Evolutionary conservation across 331 rosid species (phyloP).

Genomic region (Malus hybrid): DNA sequence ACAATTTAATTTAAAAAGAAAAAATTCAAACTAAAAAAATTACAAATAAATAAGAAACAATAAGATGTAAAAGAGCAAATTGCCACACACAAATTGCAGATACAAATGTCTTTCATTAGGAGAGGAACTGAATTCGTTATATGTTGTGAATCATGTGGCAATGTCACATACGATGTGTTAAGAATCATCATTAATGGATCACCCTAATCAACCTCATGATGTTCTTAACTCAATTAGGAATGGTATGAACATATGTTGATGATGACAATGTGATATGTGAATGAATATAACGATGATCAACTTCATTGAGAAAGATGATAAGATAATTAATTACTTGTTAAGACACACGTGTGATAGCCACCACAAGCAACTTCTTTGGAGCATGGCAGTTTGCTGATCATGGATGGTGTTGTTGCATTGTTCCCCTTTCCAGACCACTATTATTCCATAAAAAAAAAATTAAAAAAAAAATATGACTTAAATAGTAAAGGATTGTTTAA

Average conservation of each 20-base stretch:
- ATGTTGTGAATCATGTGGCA: neutral
- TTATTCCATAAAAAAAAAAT: slow-evolving; percentile 9
- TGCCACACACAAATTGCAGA: neutral
- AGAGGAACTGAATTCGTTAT: neutral
- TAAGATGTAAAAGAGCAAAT: too few relatives aligned
- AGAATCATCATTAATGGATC: neutral
- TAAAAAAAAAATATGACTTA: neutral
- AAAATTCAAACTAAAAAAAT: too few relatives aligned
- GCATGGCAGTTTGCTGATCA: slow-evolving; percentile 53
- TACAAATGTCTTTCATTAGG: neutral
- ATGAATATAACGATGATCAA: neutral
- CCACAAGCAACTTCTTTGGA: slow-evolving; percentile 82
- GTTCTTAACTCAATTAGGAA: neutral
- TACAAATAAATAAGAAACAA: too few relatives aligned
- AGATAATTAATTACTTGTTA: slow-evolving; percentile 60
- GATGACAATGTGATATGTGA: neutral
- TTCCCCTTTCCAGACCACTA: slow-evolving; percentile 47
- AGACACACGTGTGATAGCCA: slow-evolving; percentile 87
- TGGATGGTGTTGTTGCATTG: slow-evolving; percentile 38
- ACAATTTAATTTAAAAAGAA: too few relatives aligned
- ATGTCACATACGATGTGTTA: neutral
- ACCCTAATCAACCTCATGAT: neutral
- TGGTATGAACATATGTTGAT: neutral
- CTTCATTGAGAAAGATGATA: neutral
- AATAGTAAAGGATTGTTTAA: neutral